Evolutionary conservation across 2,329 filamentous ascomycete species (phyloP).

Genomic region (Sporothrix globosa): DNA sequence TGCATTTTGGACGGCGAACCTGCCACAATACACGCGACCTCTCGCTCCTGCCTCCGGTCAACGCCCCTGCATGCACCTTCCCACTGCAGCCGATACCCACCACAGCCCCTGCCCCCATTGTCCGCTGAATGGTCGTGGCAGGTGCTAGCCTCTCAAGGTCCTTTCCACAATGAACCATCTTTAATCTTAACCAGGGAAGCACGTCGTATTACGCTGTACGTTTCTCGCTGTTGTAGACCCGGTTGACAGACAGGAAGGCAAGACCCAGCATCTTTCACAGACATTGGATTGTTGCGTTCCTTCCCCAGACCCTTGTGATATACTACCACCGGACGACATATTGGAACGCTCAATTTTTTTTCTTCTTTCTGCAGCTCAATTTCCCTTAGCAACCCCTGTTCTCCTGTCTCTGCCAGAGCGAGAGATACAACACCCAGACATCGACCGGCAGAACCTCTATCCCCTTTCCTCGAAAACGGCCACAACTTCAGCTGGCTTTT

Average conservation of each 20-base stretch:
- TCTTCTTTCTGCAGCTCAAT: background rate
- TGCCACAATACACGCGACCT: conserved; percentile 2
- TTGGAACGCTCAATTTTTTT: conserved; percentile 4
- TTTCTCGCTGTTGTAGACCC: background rate
- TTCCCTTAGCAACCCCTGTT: background rate
- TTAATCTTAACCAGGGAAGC: conserved; percentile 21
- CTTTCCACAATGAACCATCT: conserved; percentile 21
- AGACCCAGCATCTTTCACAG: conserved; percentile 5
- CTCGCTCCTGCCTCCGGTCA: background rate
- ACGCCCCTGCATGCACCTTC: conserved; percentile 15
- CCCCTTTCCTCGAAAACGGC: background rate
- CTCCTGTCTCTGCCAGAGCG: background rate
- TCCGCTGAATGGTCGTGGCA: background rate
- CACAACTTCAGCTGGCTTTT: background rate
- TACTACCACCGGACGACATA: conserved; percentile 15
- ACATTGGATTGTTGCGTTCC: background rate
- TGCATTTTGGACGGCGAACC: background rate
- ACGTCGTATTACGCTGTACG: no score
- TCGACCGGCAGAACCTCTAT: background rate
- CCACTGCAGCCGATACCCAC: conserved; percentile 6
- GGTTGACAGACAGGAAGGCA: background rate
- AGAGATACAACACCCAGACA: background rate
- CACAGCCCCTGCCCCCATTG: conserved; percentile 10
- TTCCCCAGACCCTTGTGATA: conserved; percentile 23
- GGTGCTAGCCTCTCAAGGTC: conserved; percentile 18